These are phyloP conservation scores for Diddensiella caesifluorescens DNA, from an alignment of 805 yeast species.

Conservation along the genomic window DNA sequence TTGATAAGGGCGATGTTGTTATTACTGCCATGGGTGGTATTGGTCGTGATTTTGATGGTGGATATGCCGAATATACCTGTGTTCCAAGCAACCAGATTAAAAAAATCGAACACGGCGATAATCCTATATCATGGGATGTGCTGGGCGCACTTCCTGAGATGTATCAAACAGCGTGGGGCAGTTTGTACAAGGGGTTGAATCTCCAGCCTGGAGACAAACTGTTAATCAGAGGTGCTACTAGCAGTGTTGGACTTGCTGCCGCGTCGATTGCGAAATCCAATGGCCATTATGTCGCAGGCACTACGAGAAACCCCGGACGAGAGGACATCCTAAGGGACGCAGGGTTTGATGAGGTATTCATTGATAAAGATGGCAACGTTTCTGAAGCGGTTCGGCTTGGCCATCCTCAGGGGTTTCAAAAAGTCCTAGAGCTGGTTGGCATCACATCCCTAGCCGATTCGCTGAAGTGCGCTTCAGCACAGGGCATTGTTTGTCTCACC, in stretches of 20 bases:
- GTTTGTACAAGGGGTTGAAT: slow-evolving; percentile 2
- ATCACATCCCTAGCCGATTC: slow-evolving; percentile 8
- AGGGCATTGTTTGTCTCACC: slow-evolving; percentile 7
- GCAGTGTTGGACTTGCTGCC: slow-evolving; percentile 10
- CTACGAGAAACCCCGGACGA: slow-evolving; percentile 3
- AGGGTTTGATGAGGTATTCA: slow-evolving; percentile 35
- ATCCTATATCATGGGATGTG: slow-evolving; percentile 11
- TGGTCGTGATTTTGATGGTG: slow-evolving; percentile 7
- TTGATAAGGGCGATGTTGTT: slow-evolving; percentile 6
- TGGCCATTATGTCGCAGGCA: slow-evolving; percentile 8
- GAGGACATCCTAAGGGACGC: slow-evolving; percentile 29
- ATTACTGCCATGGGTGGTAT: slow-evolving; percentile 12
- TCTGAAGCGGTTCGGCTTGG: not conserved
- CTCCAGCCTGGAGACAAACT: slow-evolving; percentile 5
- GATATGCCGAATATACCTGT: slow-evolving; percentile 9
- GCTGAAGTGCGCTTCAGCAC: not conserved
- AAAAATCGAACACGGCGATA: not conserved
- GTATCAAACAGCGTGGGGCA: slow-evolving; percentile 9
- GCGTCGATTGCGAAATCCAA: slow-evolving; percentile 4
- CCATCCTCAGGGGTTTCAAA: slow-evolving; percentile 4
- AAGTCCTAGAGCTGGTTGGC: slow-evolving; percentile 9
- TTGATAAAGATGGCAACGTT: slow-evolving; percentile 1
- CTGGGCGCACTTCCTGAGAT: slow-evolving; percentile 11
- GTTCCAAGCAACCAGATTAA: slow-evolving; percentile 4
- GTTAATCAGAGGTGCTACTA: slow-evolving; percentile 10